Base-by-base conservation (phyloP, 1,284 basidiomycete genomes). In the Cutaneotrichosporon cutaneum region DNA sequence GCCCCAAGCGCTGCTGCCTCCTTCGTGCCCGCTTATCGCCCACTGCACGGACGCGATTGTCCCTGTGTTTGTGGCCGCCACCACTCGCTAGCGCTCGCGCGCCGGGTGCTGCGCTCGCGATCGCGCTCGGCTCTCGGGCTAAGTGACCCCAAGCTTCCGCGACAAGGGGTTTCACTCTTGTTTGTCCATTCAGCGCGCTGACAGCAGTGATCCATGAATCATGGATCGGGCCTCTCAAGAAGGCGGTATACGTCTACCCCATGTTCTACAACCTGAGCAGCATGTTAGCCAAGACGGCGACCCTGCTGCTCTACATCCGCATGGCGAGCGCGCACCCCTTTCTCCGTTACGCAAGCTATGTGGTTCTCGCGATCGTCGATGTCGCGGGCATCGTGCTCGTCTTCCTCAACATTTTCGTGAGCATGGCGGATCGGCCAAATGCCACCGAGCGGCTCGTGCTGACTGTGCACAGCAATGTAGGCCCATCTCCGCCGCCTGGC, bases 231-330 rank as follows among this genome's bases (percentile, higher is more conserved):
- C 35, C 69, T 5, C 69, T 76, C 33, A 72, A 73, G 61, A 66
- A 63, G 53, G 32, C 67, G 54, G 65, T 73, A 42, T 80, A 78
- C 64, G 69, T 72, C 56, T 78, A 78, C 59, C 76, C 75, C 26
- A 69, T 78, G 45, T 70, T 77, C 59, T 80, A 78, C 68, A 72
- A 77, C 59, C 77, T 77, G 7, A 70, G 71, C 11, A 60, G 76
- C 27, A 77, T 76, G 75, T 67, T 72, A 2, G 77, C 76, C 55
- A 80, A 80, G 62, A 71, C 76, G 6, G 74, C 75, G 5, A 75
- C 77, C 52, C 67, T 80, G 27, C 59, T 78, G 18, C 74, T 80
- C 32, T 80, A 80, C 70, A 68, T 76, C 24, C 74, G 78, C n/a
- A 76, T 80, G 76, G 70, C 76, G 11, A 66, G 70, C 21, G 76